Base-by-base conservation (phyloP, 2,329 filamentous ascomycete genomes). In the Fusarium decemcellulare region DNA sequence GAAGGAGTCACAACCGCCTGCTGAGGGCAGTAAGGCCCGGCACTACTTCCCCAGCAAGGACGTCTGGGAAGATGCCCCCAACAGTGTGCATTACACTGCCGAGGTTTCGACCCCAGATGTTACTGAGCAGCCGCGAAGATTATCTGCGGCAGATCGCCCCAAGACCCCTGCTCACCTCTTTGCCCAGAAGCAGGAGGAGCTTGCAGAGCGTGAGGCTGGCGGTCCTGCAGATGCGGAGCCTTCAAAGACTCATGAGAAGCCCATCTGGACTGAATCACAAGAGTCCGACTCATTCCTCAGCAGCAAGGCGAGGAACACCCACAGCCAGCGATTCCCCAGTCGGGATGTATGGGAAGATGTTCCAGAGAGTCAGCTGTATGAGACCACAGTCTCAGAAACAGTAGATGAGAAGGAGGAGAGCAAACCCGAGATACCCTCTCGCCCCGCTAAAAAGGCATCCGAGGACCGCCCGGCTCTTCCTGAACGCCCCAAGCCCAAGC, bases 51-150 rank as follows among this genome's bases (percentile, higher is more conserved):
- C 96, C 2, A 98, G 95, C 79, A 92, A 95, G 78, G 96, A 99
- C 78, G 89, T 98, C 42, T 99, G 96, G 96, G 96, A 99, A 82
- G 97, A 99, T 78, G 92, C 94, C 0, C 96, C 97, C 5, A 92
- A 91, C 76, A 97, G 94, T 80, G 85, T 93, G 55, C 90, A 96
- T 75, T 90, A 88, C 75, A 91, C 89, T 36, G 91, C 95, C 4
- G 94, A 93, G 63, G 95, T 98, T 8, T 93, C 92, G 4, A 96
- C 93, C 1, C 94, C 94, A 2, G 92, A 77, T 70, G 82, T 76
- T 68, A 80, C 65, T 63, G 81, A 78, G 32, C 75, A 77, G 68
- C 79, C 67, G 65, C 76, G 72, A 66, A 76, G 75, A 63, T 77
- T 75, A 18, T 74, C 75, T 7, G 72, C 73, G n/a, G 62, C 67